Evolutionary conservation across 345 rosid genomes (phyloP).

Genomic region (Sisymbrium irio): DNA sequence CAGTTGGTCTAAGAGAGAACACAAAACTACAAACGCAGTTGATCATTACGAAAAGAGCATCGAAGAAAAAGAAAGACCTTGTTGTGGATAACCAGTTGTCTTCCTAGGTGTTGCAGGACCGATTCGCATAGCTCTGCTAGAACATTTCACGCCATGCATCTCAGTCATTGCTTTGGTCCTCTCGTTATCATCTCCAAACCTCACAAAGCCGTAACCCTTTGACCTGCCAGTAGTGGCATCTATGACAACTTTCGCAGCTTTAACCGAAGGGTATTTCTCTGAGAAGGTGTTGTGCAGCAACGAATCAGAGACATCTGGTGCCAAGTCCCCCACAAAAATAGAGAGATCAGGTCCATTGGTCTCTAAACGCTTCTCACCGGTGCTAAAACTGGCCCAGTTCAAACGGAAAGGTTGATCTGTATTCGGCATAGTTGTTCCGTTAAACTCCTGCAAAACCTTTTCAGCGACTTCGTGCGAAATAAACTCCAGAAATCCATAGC

Average conservation of each 20-base stretch:
- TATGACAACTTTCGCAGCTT: conserved; percentile 86
- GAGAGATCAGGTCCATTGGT: conserved; percentile 79
- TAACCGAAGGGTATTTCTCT: conserved; percentile 73
- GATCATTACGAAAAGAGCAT: neutral
- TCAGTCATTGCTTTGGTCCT: conserved; percentile 83
- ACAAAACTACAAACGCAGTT: neutral
- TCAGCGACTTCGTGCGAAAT: conserved; percentile 78
- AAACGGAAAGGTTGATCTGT: conserved; percentile 89
- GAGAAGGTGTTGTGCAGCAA: conserved; percentile 73
- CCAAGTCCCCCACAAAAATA: conserved; percentile 94
- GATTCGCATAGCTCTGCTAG: conserved; percentile 91
- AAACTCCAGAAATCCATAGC: conserved; percentile 95
- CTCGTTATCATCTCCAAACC: conserved; percentile 89
- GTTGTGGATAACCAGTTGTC: conserved; percentile 79
- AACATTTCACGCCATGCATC: conserved; percentile 91
- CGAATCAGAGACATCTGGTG: conserved; percentile 84
- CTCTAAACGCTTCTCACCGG: conserved; percentile 84
- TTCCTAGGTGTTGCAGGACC: conserved; percentile 96
- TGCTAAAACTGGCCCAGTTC: conserved; percentile 95
- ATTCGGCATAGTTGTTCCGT: conserved; percentile 67
- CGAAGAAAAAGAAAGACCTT: conserved; percentile 20
- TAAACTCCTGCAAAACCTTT: conserved; percentile 70
- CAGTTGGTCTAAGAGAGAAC: neutral
- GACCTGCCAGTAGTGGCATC: conserved; percentile 96
- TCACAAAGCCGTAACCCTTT: conserved; percentile 96